Base-by-base conservation (phyloP, 2,329 filamentous ascomycete species). In the Scedosporium dehoogii region DNA sequence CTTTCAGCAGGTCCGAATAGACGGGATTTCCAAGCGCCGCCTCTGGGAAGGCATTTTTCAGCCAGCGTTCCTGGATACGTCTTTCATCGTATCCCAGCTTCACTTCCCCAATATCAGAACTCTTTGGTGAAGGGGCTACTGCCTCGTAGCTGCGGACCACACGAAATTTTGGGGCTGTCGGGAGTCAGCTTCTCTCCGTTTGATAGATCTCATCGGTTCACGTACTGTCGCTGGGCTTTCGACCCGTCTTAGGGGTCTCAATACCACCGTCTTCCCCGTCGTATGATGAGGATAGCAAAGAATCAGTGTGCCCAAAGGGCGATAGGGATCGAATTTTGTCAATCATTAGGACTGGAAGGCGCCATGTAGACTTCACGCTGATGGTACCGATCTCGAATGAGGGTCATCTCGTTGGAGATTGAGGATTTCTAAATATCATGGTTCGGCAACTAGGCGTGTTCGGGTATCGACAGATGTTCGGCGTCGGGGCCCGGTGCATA, bases 1-100 rank as follows among this genome's bases (percentile, higher is more conserved):
- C 74, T 7, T 71, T 65, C 4, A 81, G 67, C 2, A 73, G 65
- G 1, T 67, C 68, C 3, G 69, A 68, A 4, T 75, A 64, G 4
- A 67, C 69, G 0, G 69, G 66, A 41, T 74, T 74, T 23, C 75
- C 76, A 59, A 78, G 68, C 60, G 75, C 75, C 2, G 79, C 79
- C 63, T 83, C 80, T 1, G 83, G 82, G n/a, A 81, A 74, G 38
- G 72, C 71, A 51, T 79, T 78, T 55, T 77, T 68, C 3, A 85
- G 75, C 81, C 81, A 85, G 72, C 74, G 74, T 58, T 72, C 73
- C 63, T 82, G 79, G 4, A 69, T 64, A 63, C 72, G 68, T 25
- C 72, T 68, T 65, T 70, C 69, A 62, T 69, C 62, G 29, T 59
- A 59, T 56, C 64, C 42, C 64, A 56, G 3, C 51, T 5, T 51